Evolutionary conservation across 1,284 basidiomycete genomes (phyloP), one percentile per base, ranked within the genome.

Genomic region (Vanrija sp.): DNA sequence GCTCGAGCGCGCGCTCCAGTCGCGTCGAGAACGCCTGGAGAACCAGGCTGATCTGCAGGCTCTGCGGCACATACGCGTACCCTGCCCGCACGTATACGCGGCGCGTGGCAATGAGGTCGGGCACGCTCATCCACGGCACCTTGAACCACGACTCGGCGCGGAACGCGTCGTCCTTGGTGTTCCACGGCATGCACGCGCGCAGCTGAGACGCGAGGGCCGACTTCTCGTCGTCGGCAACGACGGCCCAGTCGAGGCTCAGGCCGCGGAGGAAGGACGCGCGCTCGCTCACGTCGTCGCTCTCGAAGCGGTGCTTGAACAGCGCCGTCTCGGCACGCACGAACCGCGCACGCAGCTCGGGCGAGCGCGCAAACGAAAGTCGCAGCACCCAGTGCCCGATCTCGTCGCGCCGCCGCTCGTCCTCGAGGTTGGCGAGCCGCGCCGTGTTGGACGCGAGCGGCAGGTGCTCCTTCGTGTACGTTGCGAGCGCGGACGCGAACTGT

Each of bases 321-420:
- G 85, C 85, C 1, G 84, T 82, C 78, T 99, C 96, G 6, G 91
- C 89, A 65, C 91, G 91, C 54, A 97, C 80, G 69, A 97, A 99
- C 42, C 95, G 83, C 48, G 86, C 80, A 51, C 95, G 81, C 38
- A 99, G 80, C 58, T 99, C 96, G 65, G 97, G 94, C 46, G 92
- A 96, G 61, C 12, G 49, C n/a, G 26, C 96, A 76, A 99, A 98
- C 2, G 96, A 94, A 40, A 99, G 81, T 44, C 96, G 81, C 57
- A 98, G 81, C 3, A 98, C 91, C 78, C 93, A 98, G 78, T 99
- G 96, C 18, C 92, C 87, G 29, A 97, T 82, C 69, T 94, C 89
- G 74, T 99, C 96, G 64, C 83, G 86, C 71, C 82, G 82, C 59
- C 96, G 81, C 73, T 98, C 85, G 9, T 75, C 76, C 39, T 90